Base-by-base conservation (phyloP, 2,329 filamentous ascomycete species). In the Sodiomyces alkalinus region DNA sequence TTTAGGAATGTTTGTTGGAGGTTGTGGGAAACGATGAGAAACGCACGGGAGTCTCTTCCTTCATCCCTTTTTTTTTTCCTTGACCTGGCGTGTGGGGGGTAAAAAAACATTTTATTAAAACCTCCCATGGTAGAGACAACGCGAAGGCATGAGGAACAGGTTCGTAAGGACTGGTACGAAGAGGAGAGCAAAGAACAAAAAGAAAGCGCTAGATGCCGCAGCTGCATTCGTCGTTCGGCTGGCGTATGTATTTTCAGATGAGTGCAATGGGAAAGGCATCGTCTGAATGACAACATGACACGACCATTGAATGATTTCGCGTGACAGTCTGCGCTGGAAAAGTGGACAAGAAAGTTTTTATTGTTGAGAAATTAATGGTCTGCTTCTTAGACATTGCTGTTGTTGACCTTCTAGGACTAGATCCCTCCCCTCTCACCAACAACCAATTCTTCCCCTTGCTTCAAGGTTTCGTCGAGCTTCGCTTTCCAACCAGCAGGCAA, bases 391-490 rank as follows among this genome's bases (percentile, higher is more conserved):
- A n/a, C n/a, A n/a, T n/a, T n/a, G n/a, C n/a, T n/a, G n/a, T n/a
- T n/a, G n/a, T n/a, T n/a, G n/a, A n/a, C n/a, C n/a, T n/a, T n/a
- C n/a, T n/a, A n/a, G n/a, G n/a, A n/a, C n/a, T n/a, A n/a, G n/a
- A n/a, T n/a, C n/a, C n/a, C n/a, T n/a, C n/a, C n/a, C n/a, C 27
- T 49, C 9, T 46, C 39, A 10, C 36, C 37, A 1, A 38, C 42
- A n/a, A 67, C 45, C 19, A 63, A 37, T 39, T 58, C 49, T 1
- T 62, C 60, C 1, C 70, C 71, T 21, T 60, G 53, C 30, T 49
- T 56, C 23, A 74, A 41, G 21, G 73, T 43, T 28, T 55, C 52
- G 32, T 61, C 55, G 33, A 74, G 56, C n/a, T 55, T 42, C 10
- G 39, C 45, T 25, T 46, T 45, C 17, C 54, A 52, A 33, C 49